Conservation (phyloP, 352 stramenopile genomes). For the Globisporangium spiculum region DNA sequence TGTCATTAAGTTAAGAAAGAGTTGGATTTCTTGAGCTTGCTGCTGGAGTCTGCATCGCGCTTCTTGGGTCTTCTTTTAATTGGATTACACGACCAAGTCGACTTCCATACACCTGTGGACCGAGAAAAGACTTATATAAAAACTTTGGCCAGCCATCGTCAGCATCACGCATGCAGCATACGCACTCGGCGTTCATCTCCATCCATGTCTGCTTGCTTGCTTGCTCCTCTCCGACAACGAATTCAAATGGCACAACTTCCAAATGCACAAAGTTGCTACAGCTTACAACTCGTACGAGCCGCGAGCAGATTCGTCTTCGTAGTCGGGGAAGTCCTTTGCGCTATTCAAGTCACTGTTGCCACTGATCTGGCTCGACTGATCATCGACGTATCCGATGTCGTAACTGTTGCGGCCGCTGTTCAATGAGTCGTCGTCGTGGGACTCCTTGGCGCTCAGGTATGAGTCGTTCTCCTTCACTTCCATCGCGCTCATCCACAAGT, state of each 20-base stretch:
- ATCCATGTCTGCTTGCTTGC: conserved; percentile 1
- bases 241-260: background rate
- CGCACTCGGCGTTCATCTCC: background rate
- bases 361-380: conserved; percentile 72
- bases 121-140: conserved; percentile 19
- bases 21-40: conserved; percentile 6
- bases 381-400: conserved; percentile 38
- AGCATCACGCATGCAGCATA: background rate
- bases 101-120: conserved; percentile 6
- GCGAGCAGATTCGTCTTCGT: conserved; percentile 66
- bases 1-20: conserved; percentile 10
- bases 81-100: conserved; percentile 3
- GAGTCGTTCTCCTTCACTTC: conserved; percentile 77
- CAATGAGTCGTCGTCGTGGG: conserved; percentile 32
- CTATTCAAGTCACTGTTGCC: conserved; percentile 62
- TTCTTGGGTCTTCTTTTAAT: background rate
- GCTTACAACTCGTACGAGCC: conserved; percentile 79
- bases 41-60: conserved; percentile 7
- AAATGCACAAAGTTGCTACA: background rate
- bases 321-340: conserved; percentile 68
- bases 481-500: conserved; percentile 83
- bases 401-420: conserved; percentile 67
- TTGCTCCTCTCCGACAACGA: conserved; percentile 4
- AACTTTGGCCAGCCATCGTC: background rate
- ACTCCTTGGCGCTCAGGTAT: conserved; percentile 57